These are phyloP conservation scores for Pythium phragmiticola DNA, from an alignment of 352 stramenopile genomes.

Conservation along the genomic window DNA sequence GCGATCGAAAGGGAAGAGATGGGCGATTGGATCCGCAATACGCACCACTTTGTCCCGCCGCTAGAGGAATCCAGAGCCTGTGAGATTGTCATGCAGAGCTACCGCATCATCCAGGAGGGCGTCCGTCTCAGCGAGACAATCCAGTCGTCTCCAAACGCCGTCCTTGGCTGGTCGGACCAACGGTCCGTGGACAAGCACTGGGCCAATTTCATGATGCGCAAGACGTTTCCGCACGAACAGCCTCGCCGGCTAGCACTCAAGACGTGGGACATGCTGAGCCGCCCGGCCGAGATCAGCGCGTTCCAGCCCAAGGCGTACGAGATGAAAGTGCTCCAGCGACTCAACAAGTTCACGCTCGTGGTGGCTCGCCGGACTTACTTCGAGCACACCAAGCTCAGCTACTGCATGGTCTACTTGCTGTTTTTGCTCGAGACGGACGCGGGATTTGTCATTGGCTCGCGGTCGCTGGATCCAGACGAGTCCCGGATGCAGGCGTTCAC, in stretches of 20 bases:
- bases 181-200: constrained; percentile 38
- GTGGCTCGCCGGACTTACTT: constrained; percentile 26
- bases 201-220: constrained; percentile 47
- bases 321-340: constrained; percentile 41
- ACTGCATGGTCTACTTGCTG: constrained; percentile 29
- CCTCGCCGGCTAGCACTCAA: constrained; percentile 27
- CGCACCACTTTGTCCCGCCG: constrained; percentile 20
- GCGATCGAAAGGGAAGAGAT: constrained; percentile 21
- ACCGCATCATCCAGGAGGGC: constrained; percentile 24
- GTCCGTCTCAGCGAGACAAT: constrained; percentile 9
- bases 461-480: constrained; percentile 23
- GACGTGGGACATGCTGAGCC: constrained; percentile 38
- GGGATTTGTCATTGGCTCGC: constrained; percentile 26
- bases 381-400: constrained; percentile 10
- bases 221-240: constrained; percentile 38
- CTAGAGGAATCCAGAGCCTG: constrained; percentile 9
- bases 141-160: constrained; percentile 14
- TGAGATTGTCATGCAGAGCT: constrained; percentile 27
- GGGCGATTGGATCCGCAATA: constrained; percentile 24
- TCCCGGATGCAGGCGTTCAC: constrained; percentile 20
- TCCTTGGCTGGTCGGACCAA: constrained; percentile 48
- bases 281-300: constrained; percentile 28
- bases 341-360: constrained; percentile 28
- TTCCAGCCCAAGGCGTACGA: constrained; percentile 35
- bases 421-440: constrained; percentile 26